Percentiles rank a stretch among this genome's conserved stretches.
Conservation (phyloP, 108 stramenopile species). For the Nitzschia palea region DNA sequence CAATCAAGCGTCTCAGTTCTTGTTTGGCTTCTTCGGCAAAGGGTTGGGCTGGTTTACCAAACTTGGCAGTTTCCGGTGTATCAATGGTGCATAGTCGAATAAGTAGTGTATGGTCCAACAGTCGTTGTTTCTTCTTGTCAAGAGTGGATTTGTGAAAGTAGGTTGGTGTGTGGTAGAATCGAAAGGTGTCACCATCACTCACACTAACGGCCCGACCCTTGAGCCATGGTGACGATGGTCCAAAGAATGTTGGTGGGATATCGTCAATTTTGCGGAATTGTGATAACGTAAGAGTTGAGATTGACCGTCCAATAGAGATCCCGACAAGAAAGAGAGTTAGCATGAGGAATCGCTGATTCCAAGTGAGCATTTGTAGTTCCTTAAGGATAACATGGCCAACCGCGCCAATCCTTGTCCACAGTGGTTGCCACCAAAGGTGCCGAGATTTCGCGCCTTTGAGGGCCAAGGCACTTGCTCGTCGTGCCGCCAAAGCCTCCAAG, state of each 20-base stretch:
- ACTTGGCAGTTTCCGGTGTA: conserved; percentile 51
- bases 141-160: conserved; percentile 32
- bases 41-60: conserved; percentile 54
- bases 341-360: background rate
- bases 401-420: too few species aligned
- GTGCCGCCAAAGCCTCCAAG: too few species aligned
- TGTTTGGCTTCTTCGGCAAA: conserved; percentile 59
- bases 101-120: conserved; percentile 36
- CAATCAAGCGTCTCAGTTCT: conserved; percentile 18
- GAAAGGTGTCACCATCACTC: conserved; percentile 55
- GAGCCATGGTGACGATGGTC: conserved; percentile 23
- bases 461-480: too few species aligned
- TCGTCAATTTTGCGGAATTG: conserved; percentile 26
- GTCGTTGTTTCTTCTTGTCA: conserved; percentile 20
- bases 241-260: conserved; percentile 37
- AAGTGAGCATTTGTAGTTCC: background rate
- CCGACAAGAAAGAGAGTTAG: conserved; percentile 15
- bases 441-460: too few species aligned
- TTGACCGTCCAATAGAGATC: conserved; percentile 4
- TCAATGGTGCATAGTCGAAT: conserved; percentile 59
- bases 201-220: conserved; percentile 39
- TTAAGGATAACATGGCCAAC: too few species aligned
- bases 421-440: too few species aligned
- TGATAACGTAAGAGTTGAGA: conserved; percentile 8
- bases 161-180: conserved; percentile 48